phyloP scores from a whole-genome alignment of 2,329 filamentous ascomycete species.

The Cladosporium halotolerans region DNA sequence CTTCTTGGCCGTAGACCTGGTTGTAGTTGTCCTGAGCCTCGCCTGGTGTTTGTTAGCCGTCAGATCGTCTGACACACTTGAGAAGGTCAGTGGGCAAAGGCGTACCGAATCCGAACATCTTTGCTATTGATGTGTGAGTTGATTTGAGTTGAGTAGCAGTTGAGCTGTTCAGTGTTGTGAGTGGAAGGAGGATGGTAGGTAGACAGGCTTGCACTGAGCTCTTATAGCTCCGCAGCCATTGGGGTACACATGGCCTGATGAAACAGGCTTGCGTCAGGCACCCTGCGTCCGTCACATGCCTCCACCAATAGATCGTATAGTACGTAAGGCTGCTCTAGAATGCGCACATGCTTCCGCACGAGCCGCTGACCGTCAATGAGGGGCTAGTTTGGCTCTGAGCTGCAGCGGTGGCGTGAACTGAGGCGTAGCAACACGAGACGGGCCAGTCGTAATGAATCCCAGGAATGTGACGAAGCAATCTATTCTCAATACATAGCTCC shows the following conservation, averaged over 20 bases:
- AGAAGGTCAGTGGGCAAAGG: no score
- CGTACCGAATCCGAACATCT: slow-evolving; percentile 43
- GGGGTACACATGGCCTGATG: background rate
- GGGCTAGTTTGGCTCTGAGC: background rate
- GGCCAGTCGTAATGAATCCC: no score
- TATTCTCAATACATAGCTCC: no score
- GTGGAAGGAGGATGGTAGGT: background rate
- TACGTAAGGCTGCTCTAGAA: background rate
- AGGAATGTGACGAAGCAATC: no score
- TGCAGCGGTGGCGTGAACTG: no score
- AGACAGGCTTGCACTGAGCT: background rate
- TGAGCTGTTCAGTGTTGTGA: slow-evolving; percentile 1
- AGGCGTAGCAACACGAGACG: no score
- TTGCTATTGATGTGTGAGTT: slow-evolving; percentile 20
- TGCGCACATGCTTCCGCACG: slow-evolving; percentile 1
- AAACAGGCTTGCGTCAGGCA: slow-evolving; percentile 6
- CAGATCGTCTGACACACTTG: no score
- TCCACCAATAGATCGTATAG: background rate
- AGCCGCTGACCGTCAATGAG: background rate
- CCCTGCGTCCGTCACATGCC: background rate
- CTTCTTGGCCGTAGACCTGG: slow-evolving; percentile 45
- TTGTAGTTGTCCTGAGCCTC: slow-evolving; percentile 50
- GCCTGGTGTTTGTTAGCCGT: slow-evolving; percentile 30
- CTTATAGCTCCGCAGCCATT: slow-evolving; percentile 8
- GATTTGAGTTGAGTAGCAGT: background rate